Base-by-base conservation (phyloP, 2,329 filamentous ascomycete species). In the Exophiala aquamarina region DNA sequence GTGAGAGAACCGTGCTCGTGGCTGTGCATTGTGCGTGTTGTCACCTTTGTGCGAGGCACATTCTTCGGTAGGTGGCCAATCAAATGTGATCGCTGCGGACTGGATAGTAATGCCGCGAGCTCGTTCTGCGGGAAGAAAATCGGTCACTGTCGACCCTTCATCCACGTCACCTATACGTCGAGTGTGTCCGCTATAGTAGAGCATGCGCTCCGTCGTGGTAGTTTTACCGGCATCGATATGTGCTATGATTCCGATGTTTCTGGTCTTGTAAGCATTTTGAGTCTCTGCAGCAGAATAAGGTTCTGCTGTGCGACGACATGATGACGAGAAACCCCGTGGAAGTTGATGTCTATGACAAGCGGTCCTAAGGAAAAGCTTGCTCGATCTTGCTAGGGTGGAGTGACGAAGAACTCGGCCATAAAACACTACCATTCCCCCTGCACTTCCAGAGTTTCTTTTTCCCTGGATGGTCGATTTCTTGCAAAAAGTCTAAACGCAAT, bases 161-260 rank as follows among this genome's bases (percentile, higher is more conserved):
- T 97, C 92, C 55, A 98, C 93, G 67, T 96, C 91, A 71, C 93
- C 93, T 62, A 96, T 83, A 66, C 91, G 79, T 56, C 88, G 79
- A 8, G 91, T 95, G 53, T 91, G 84, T 39, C 93, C 92, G 65
- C 89, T 94, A 63, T 96, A 95, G 65, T 90, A 97, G 62, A 98
- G 86, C 92, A 97, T 97, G 49, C 93, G 90, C 81, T 98, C 93
- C 3, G 93, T 97, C 0, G 93, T 98, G 0, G 93, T 97, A 1
- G 93, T 98, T 75, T 98, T 98, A 7, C 93, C 93, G 47, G 93
- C 93, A 82, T 97, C 93, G 56, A 98, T 95, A 68, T 98, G 93
- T 50, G 93, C 93, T 67, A 98, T 96, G 59, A 98, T 97, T 52
- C 93, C 93, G 65, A 98, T 96, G 64, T 98, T 98, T 59, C 92